Conservation (phyloP, 164 flowering plant species). For the Vitis rotundifolia region DNA sequence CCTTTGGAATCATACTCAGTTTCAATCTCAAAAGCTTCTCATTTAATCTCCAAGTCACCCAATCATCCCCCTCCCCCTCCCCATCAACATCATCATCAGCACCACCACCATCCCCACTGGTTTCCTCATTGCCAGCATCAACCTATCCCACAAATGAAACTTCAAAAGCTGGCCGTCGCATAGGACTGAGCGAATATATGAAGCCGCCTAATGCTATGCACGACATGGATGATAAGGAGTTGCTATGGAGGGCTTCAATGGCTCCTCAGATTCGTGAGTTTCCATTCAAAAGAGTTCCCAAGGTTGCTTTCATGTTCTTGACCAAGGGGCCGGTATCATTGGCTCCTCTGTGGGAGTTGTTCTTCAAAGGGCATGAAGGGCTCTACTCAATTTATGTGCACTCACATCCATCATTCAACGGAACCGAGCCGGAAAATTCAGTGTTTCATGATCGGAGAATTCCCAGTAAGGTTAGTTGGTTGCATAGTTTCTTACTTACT, state of each 20-base stretch:
- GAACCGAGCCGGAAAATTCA: conserved; percentile 31
- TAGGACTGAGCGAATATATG: conserved; percentile 26
- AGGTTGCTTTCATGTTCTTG: conserved; percentile 72
- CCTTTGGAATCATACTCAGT: conserved; percentile 30
- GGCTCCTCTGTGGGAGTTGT: conserved; percentile 71
- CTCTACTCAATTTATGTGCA: conserved; percentile 64
- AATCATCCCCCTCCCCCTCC: conserved; percentile 13
- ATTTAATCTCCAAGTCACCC: conserved; percentile 22
- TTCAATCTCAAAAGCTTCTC: conserved; percentile 22
- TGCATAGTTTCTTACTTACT: background rate
- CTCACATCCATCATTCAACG: conserved; percentile 48
- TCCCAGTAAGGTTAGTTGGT: conserved; percentile 59
- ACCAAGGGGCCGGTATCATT: conserved; percentile 42
- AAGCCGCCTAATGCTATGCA: conserved; percentile 33
- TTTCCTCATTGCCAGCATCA: no score
- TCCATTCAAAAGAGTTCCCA: conserved; percentile 40
- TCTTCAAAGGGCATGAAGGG: conserved; percentile 62
- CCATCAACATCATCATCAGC: background rate
- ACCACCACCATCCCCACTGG: background rate
- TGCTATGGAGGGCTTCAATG: conserved; percentile 63
- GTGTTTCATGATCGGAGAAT: conserved; percentile 55
- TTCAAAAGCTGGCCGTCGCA: background rate
- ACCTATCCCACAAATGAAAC: no score
- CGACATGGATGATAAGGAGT: conserved; percentile 49
- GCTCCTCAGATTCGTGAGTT: conserved; percentile 23